These are phyloP conservation scores for Cyberlindnera mississippiensis DNA, from an alignment of 805 yeast genomes.

Conservation along the genomic window DNA sequence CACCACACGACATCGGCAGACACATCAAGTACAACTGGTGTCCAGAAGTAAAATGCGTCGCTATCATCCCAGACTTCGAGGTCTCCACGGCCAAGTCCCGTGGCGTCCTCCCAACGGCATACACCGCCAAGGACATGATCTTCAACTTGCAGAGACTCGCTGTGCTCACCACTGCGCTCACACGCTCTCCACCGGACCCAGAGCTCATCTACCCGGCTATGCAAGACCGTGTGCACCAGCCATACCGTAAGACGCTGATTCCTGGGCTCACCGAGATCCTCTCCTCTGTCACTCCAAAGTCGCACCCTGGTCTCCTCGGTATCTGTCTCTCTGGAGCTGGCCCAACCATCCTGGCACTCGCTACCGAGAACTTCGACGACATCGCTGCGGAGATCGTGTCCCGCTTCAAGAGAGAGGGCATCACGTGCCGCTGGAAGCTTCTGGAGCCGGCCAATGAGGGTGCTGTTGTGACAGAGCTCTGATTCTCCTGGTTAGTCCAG, in stretches of 20 bases:
- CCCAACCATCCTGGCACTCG: slow-evolving; percentile 91
- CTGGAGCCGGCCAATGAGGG: slow-evolving; percentile 88
- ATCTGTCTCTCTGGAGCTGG: slow-evolving; percentile 98
- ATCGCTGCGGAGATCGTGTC: slow-evolving; percentile 75
- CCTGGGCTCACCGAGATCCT: slow-evolving; percentile 88
- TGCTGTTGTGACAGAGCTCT: slow-evolving; percentile 49
- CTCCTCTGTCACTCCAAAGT: slow-evolving; percentile 71
- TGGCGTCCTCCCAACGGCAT: slow-evolving; percentile 80
- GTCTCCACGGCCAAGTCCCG: slow-evolving; percentile 90
- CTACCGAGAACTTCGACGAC: slow-evolving; percentile 79
- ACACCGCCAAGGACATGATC: slow-evolving; percentile 76
- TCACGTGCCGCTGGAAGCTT: slow-evolving; percentile 77
- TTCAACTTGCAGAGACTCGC: slow-evolving; percentile 94
- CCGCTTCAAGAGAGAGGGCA: slow-evolving; percentile 61
- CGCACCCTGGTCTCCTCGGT: slow-evolving; percentile 84
- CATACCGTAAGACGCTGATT: slow-evolving; percentile 87
- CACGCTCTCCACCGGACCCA: slow-evolving; percentile 78
- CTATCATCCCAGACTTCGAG: slow-evolving; percentile 92
- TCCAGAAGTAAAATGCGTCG: slow-evolving; percentile 76
- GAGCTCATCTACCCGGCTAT: slow-evolving; percentile 86
- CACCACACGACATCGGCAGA: slow-evolving; percentile 84
- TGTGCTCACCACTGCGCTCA: slow-evolving; percentile 85
- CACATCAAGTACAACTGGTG: slow-evolving; percentile 86
- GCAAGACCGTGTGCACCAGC: slow-evolving; percentile 97
- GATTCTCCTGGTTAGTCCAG: too few species aligned